Percentiles rank a stretch among this genome's conserved stretches.
Evolutionary conservation across 2,329 filamentous ascomycete species (phyloP).

Genomic region (Dactylellina parvicollis): DNA sequence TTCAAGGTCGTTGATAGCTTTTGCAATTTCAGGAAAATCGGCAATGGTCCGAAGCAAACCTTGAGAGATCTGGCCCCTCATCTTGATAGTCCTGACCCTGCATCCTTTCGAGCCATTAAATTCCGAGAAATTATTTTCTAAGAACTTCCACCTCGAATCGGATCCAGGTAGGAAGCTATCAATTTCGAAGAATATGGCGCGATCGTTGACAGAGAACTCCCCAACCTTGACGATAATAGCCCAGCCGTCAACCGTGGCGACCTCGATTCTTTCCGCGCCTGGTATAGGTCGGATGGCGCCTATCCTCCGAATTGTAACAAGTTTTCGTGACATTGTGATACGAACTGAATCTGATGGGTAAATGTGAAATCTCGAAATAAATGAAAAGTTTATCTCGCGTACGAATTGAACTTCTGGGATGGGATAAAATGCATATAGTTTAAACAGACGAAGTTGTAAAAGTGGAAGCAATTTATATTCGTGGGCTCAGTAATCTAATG

Average conservation of each 20-base stretch:
- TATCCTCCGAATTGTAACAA: conserved; percentile 59
- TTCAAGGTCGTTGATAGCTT: conserved; percentile 34
- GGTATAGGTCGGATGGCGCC: conserved; percentile 31
- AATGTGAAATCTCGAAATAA: background rate
- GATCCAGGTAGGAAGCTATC: conserved; percentile 59
- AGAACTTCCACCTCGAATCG: conserved; percentile 56
- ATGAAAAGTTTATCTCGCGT: background rate
- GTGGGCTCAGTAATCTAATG: no score
- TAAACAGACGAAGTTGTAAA: no score
- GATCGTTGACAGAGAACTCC: conserved; percentile 55
- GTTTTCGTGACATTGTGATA: conserved; percentile 22
- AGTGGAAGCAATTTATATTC: no score
- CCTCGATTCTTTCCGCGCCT: conserved; percentile 32
- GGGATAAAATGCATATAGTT: no score
- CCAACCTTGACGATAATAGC: conserved; percentile 54
- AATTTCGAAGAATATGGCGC: conserved; percentile 60
- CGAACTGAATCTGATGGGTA: background rate
- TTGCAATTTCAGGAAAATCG: conserved; percentile 55
- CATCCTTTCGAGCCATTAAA: conserved; percentile 56
- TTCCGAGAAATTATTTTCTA: conserved; percentile 50
- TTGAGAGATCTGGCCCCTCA: conserved; percentile 57
- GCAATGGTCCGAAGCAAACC: conserved; percentile 58
- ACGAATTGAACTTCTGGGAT: no score
- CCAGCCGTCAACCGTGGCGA: conserved; percentile 59
- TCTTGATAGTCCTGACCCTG: conserved; percentile 55